These are phyloP conservation scores for Colletotrichum filicis DNA, from an alignment of 2,329 filamentous ascomycete species.

Conservation along the genomic window DNA sequence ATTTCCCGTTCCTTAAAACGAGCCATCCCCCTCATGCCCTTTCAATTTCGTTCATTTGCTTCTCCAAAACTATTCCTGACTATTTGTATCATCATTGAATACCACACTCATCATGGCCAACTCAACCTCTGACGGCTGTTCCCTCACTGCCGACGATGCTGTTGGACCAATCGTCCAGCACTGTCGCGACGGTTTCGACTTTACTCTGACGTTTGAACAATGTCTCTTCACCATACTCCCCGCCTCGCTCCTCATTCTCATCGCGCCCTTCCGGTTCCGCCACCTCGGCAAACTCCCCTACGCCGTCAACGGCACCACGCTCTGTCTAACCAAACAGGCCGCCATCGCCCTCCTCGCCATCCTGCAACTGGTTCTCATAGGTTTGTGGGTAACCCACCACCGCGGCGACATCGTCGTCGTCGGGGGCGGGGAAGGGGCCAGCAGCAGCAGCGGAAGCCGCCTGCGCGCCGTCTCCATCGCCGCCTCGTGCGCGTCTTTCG, in stretches of 20 bases:
- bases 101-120: conserved; percentile 1
- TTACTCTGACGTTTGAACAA: conserved; percentile 46
- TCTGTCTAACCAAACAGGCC: conserved; percentile 39
- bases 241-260: conserved; percentile 43
- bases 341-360: conserved; percentile 41
- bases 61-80: not conserved
- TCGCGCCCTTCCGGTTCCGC: conserved; percentile 44
- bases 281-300: conserved; percentile 40
- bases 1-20: conserved; percentile 1
- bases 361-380: conserved; percentile 46
- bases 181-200: conserved; percentile 40
- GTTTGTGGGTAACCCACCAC: conserved; percentile 43
- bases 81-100: not conserved
- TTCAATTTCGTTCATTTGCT: rapidly evolving
- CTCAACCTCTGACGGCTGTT: conserved; percentile 17
- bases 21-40: not conserved
- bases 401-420: not conserved
- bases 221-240: conserved; percentile 42
- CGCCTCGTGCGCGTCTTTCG: conserved; percentile 46
- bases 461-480: conserved; percentile 43
- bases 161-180: conserved; percentile 41
- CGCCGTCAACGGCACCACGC: conserved; percentile 39
- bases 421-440: no score
- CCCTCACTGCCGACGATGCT: conserved; percentile 22
- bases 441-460: conserved; percentile 5